Base-by-base conservation (phyloP, 805 yeast genomes). In the Ogataea neopini region DNA sequence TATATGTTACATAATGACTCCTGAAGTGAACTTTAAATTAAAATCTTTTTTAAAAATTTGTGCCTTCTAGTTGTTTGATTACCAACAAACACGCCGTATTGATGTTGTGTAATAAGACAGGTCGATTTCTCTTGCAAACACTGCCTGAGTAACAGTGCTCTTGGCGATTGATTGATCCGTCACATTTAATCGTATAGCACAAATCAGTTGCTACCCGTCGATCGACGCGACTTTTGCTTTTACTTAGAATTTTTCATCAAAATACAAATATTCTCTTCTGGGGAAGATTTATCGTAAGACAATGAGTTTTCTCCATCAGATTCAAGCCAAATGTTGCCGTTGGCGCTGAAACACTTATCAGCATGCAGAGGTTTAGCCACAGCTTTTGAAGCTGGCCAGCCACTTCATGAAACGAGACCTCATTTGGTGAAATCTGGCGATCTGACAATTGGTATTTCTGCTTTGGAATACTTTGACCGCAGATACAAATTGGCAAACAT, bases 391-490 rank as follows among this genome's bases (percentile, higher is more conserved):
- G 71, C 87, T 1, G 98, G 98, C 1, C 99, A 92, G 68, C 94
- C 98, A 0, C 70, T 88, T 11, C 80, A 76, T 59, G 97, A 89
- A 59, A 91, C 96, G 0, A 73, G 97, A 47, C 95, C 96, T 0
- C 82, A 83, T 53, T 63, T 87, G 44, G 72, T 95, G 3, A 74
- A 72, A 30, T 73, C 83, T 0, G 97, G 97, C 5, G 86, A 88
- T 55, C 61, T 94, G 22, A 91, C 98, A 0, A 91, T 95, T 0
- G 96, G 96, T 0, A 90, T 94, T 28, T 70, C 88, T 2, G 90
- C 97, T 0, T 44, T 77, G 44, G 99, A 94, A 64, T 94, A 90
- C 62, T 87, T 76, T 56, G 72, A 79, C 40, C 77, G 99, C 56
- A 72, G 99, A 46, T 57, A 75, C 6, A 64, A 68, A n/a, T 67